Evolutionary conservation across 1,284 basidiomycete genomes (phyloP).

Genomic region (Uromyces viciae-fabae): DNA sequence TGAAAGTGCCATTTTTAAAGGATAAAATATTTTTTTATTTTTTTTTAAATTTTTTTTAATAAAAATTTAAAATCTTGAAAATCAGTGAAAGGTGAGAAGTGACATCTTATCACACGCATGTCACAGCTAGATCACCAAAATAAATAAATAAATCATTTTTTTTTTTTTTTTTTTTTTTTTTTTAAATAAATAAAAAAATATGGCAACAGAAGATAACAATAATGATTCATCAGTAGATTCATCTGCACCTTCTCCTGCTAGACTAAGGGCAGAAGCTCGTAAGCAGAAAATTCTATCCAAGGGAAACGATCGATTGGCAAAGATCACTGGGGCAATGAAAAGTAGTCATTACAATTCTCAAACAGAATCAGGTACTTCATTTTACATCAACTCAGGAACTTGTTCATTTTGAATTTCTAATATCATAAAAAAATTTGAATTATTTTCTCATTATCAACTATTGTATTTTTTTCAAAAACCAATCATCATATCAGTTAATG

Average conservation of each 20-base stretch:
- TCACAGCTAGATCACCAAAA: too few species aligned
- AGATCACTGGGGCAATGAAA: constrained; percentile 45
- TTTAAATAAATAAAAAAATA: background rate
- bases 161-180: too few species aligned
- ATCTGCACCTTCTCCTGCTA: constrained; percentile 19
- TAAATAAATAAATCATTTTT: too few species aligned
- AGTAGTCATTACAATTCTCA: constrained; percentile 15
- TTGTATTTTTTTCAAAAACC: background rate
- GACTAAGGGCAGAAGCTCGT: constrained; percentile 36
- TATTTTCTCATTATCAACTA: too few species aligned
- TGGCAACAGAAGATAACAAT: too few species aligned
- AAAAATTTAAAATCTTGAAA: too few species aligned
- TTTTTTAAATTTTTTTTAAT: too few species aligned
- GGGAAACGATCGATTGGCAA: constrained; percentile 44
- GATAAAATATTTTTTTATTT: too few species aligned
- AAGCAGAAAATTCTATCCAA: constrained; percentile 40
- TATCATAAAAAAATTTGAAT: background rate
- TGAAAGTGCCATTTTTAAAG: constrained; percentile 8
- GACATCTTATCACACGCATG: too few species aligned
- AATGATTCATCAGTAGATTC: background rate
- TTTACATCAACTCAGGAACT: too few species aligned
- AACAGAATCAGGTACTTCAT: constrained; percentile 1
- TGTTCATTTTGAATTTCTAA: background rate
- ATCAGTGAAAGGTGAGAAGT: too few species aligned
- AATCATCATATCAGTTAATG: background rate